These are phyloP conservation scores for Solanum sitiens DNA, from an alignment of 257 asterid species.

Conservation along the genomic window DNA sequence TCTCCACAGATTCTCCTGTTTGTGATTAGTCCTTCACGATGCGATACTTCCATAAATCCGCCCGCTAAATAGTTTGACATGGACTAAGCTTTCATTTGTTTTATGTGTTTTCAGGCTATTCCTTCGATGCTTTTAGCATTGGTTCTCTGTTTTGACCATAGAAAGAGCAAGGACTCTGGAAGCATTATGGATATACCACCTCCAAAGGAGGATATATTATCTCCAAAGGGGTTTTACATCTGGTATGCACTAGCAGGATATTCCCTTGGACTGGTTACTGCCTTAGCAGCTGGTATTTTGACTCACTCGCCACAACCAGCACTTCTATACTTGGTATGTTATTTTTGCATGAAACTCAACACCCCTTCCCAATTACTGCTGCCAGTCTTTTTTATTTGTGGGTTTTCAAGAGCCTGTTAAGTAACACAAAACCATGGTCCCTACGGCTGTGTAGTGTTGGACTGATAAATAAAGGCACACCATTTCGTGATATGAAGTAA, in stretches of 20 bases:
- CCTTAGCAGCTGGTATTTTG: constrained; percentile 86
- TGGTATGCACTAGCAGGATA: constrained; percentile 75
- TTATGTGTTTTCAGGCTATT: constrained; percentile 62
- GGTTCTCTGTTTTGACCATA: constrained; percentile 82
- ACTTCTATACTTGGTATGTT: constrained; percentile 72
- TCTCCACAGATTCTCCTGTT: not conserved
- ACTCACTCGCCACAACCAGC: constrained; percentile 96
- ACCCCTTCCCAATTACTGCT: not conserved
- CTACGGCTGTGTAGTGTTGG: not conserved
- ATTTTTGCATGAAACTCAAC: not conserved
- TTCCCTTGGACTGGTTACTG: constrained; percentile 69
- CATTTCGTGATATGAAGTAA: not conserved
- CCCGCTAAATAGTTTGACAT: not conserved
- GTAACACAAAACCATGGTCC: not conserved
- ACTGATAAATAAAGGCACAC: not conserved
- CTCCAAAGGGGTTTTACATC: constrained; percentile 57
- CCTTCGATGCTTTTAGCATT: constrained; percentile 96
- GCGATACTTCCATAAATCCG: not conserved
- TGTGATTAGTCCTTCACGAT: not conserved
- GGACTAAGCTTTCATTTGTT: constrained; percentile 6
- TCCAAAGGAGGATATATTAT: constrained; percentile 23
- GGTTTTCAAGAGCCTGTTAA: not conserved
- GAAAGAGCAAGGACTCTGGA: constrained; percentile 40
- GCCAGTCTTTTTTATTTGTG: not conserved
- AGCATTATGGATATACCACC: constrained; percentile 26